Conservation (phyloP, 75 land plant species). For the Azolla pinnata region DNA sequence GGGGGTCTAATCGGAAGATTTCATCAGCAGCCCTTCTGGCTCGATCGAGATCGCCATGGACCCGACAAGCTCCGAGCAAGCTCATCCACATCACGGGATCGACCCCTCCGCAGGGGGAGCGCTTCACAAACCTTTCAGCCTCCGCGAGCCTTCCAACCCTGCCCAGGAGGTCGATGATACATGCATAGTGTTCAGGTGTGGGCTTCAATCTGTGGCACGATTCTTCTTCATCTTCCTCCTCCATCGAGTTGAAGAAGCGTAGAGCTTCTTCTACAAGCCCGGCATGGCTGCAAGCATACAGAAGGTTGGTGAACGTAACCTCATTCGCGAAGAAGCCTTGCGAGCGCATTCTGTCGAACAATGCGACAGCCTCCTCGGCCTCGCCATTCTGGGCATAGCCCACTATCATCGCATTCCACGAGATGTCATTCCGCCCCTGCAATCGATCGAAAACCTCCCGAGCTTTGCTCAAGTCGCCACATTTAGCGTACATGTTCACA, state of each 20-base stretch:
- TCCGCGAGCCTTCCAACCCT: conserved; percentile 9
- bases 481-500: conserved; percentile 6
- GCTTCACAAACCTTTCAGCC: not conserved
- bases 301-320: conserved; percentile 6
- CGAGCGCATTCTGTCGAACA: conserved; percentile 1
- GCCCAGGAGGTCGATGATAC: not conserved
- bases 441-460: not conserved
- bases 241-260: not conserved
- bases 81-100: conserved; percentile 2
- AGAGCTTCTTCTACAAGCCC: conserved; percentile 5
- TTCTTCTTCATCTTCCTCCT: not conserved
- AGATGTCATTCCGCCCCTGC: not conserved
- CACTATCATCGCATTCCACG: conserved; percentile 4
- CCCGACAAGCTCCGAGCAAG: conserved; percentile 5
- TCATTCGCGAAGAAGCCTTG: not conserved
- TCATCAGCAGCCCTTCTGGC: conserved; percentile 1
- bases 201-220: not conserved
- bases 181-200: not conserved
- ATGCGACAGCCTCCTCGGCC: not conserved
- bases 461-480: conserved; percentile 2
- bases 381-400: conserved; percentile 5
- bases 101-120: not conserved
- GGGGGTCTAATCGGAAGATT: conserved; percentile 2
- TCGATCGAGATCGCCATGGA: conserved; percentile 8
- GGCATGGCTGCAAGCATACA: conserved; percentile 12